Evolutionary conservation across 805 yeast species (phyloP).

Genomic region (Candida chilensis): DNA sequence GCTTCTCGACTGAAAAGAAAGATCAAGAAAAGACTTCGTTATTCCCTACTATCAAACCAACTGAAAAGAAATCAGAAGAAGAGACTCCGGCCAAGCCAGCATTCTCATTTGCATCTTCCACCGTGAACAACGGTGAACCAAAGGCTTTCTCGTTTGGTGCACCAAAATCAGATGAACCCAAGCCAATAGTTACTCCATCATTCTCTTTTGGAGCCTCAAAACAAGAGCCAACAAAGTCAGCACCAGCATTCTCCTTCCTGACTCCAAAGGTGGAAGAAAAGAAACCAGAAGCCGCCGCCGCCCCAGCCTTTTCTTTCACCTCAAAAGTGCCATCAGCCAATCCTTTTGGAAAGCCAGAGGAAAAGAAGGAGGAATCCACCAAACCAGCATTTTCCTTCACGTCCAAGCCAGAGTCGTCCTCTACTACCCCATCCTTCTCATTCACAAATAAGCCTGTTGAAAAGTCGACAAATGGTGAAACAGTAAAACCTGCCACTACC

Average conservation of each 20-base stretch:
- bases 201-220: constrained; percentile 6
- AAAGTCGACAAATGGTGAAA: too few species aligned
- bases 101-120: constrained; percentile 14
- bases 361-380: constrained; percentile 2
- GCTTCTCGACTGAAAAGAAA: constrained; percentile 1
- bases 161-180: background rate
- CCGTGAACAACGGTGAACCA: too few species aligned
- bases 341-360: constrained; percentile 2
- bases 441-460: too few species aligned
- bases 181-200: background rate
- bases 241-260: constrained; percentile 2
- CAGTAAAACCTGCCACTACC: too few species aligned
- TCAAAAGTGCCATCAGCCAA: constrained; percentile 1
- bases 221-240: constrained; percentile 1
- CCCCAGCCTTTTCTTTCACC: constrained; percentile 10
- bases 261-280: constrained; percentile 2
- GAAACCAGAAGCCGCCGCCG: constrained; percentile 3
- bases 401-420: constrained; percentile 1
- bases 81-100: too few species aligned
- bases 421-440: constrained; percentile 4
- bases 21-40: constrained; percentile 1
- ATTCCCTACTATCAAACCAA: background rate
- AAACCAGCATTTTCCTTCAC: constrained; percentile 9
- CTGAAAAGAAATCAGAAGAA: background rate
- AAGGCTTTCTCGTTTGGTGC: too few species aligned